phyloP scores from a whole-genome alignment of 768 basidiomycete genomes.

The Boletus pseudo-olivaceus region DNA sequence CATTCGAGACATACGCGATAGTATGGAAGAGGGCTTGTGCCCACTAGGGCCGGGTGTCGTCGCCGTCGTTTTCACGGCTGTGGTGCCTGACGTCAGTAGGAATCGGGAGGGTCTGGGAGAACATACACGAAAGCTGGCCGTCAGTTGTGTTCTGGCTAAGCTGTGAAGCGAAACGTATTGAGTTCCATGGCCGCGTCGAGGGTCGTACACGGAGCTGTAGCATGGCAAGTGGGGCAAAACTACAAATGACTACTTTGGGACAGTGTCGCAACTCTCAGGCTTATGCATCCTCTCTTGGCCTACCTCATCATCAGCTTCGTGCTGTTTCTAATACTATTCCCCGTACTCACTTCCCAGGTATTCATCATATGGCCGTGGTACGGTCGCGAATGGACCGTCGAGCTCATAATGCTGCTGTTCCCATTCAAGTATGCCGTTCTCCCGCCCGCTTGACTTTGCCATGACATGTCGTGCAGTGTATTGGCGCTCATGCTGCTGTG shows the following conservation, averaged over 20 bases:
- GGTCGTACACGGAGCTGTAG: conserved; percentile 8
- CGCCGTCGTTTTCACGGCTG: conserved; percentile 1
- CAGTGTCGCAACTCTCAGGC: conserved; percentile 8
- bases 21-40: conserved; percentile 2
- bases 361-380: conserved; percentile 95
- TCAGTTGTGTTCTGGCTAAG: neutral
- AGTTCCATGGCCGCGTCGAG: conserved; percentile 1
- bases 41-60: neutral
- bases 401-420: conserved; percentile 69
- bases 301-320: conserved; percentile 66
- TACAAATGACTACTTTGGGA: conserved; percentile 3
- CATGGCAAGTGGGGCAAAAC: conserved; percentile 14
- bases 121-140: neutral
- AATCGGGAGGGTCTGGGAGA: neutral
- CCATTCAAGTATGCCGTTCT: conserved; percentile 83
- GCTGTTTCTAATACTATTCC: conserved; percentile 75
- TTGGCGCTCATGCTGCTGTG: conserved; percentile 76
- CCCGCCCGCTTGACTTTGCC: conserved; percentile 2
- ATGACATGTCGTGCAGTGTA: conserved; percentile 41
- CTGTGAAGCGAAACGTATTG: conserved; percentile 10
- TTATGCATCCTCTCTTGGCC: conserved; percentile 50
- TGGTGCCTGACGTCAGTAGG: conserved; percentile 1
- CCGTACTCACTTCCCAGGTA: conserved; percentile 84
- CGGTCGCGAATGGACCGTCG: conserved; percentile 65
- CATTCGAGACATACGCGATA: conserved; percentile 23